Conservation (phyloP, 305 asterid species). For the Plantago lanceolata region DNA sequence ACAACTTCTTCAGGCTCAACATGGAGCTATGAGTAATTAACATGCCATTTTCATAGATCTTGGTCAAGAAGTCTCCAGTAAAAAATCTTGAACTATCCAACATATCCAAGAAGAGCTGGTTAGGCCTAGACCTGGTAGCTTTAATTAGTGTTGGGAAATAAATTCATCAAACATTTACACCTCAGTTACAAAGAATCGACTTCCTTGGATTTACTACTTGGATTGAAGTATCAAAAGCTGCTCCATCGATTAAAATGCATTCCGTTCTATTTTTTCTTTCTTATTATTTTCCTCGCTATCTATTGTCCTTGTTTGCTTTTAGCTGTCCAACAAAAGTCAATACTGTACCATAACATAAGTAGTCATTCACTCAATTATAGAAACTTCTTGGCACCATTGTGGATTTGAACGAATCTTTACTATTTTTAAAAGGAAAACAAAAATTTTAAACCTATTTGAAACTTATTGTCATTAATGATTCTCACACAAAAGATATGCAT, state of each 20-base stretch:
- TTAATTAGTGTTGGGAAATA: background rate
- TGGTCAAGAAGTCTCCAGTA: background rate
- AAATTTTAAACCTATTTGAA: too few relatives aligned
- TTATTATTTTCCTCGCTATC: too few relatives aligned
- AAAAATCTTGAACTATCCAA: background rate
- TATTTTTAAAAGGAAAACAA: too few relatives aligned
- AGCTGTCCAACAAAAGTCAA: background rate
- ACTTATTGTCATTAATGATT: slow-evolving; percentile 2
- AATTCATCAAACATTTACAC: background rate
- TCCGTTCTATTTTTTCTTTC: too few relatives aligned
- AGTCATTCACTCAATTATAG: background rate
- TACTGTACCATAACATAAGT: background rate
- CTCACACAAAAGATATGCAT: slow-evolving; percentile 14
- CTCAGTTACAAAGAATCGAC: background rate
- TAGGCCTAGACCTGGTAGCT: background rate
- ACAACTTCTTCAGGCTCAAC: background rate
- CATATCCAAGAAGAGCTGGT: background rate
- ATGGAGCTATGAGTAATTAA: background rate
- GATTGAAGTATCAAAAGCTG: too few relatives aligned
- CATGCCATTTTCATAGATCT: background rate
- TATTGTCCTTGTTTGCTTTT: too few relatives aligned
- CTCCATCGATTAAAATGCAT: too few relatives aligned
- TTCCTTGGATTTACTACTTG: background rate
- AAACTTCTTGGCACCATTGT: background rate
- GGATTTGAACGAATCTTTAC: background rate